These are phyloP conservation scores for Daphne laureola DNA, from an alignment of 441 rosid species.

Conservation along the genomic window DNA sequence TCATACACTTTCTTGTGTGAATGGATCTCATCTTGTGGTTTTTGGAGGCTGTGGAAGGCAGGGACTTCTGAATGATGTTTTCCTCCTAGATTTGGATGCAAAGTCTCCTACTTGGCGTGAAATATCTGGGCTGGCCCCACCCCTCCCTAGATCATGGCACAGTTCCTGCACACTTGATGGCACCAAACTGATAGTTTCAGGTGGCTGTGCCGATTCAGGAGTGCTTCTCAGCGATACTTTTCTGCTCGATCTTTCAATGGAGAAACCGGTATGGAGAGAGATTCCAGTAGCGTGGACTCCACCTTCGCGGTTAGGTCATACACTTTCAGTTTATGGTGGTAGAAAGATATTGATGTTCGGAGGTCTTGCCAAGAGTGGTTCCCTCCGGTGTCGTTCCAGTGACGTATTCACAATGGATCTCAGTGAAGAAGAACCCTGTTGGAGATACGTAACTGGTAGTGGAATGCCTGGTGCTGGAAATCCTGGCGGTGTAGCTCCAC, in stretches of 20 bases:
- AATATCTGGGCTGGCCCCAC: slow-evolving; percentile 84
- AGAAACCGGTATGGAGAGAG: slow-evolving; percentile 88
- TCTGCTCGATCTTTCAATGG: slow-evolving; percentile 84
- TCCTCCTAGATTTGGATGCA: slow-evolving; percentile 84
- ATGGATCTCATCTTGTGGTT: slow-evolving; percentile 82
- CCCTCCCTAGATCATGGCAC: slow-evolving; percentile 97
- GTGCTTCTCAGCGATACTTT: slow-evolving; percentile 89
- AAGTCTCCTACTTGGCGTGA: slow-evolving; percentile 92
- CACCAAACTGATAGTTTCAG: slow-evolving; percentile 83
- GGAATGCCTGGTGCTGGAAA: slow-evolving; percentile 90
- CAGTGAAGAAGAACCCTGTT: slow-evolving; percentile 78
- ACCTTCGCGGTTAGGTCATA: slow-evolving; percentile 89
- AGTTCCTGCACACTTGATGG: slow-evolving; percentile 99
- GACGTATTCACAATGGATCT: slow-evolving; percentile 93
- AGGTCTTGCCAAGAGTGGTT: slow-evolving; percentile 83
- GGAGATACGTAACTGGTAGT: slow-evolving; percentile 75
- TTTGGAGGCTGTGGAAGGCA: slow-evolving; percentile 96
- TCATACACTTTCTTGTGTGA: slow-evolving; percentile 84
- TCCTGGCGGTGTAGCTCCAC: slow-evolving; percentile 78
- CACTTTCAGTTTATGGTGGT: slow-evolving; percentile 79
- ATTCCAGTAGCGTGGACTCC: slow-evolving; percentile 90
- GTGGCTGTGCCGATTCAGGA: slow-evolving; percentile 97
- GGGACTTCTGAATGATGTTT: slow-evolving; percentile 87
- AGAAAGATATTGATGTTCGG: slow-evolving; percentile 90
- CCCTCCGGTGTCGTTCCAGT: slow-evolving; percentile 83